These are phyloP conservation scores for Pseudohyphozyma bogoriensis DNA, from an alignment of 768 basidiomycete genomes.

Conservation along the genomic window DNA sequence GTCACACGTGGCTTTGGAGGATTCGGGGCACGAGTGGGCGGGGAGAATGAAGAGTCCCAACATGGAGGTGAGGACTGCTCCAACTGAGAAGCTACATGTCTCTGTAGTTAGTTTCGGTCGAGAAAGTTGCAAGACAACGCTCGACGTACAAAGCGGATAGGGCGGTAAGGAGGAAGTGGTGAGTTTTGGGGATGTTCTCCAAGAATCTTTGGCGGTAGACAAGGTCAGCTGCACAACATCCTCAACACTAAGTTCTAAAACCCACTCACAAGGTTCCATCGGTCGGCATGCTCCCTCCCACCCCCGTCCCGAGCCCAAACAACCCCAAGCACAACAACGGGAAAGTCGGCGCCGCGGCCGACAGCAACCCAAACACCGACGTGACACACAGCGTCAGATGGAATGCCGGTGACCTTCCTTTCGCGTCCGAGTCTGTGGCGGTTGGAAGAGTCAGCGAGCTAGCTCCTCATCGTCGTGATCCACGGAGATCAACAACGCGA, in stretches of 20 bases:
- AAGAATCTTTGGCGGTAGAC: constrained; percentile 42
- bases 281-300: constrained; percentile 83
- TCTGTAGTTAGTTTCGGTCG: not conserved
- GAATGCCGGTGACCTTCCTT: constrained; percentile 82
- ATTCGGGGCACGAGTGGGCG: constrained; percentile 40
- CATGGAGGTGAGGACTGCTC: constrained; percentile 73
- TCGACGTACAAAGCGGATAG: constrained; percentile 61
- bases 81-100: constrained; percentile 59
- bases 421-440: constrained; percentile 61
- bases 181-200: constrained; percentile 86
- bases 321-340: constrained; percentile 58
- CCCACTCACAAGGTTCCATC: constrained; percentile 58
- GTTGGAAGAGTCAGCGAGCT: not conserved
- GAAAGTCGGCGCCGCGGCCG: constrained; percentile 65
- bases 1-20: constrained; percentile 47
- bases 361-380: constrained; percentile 69
- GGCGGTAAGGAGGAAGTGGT: constrained; percentile 81
- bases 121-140: not conserved
- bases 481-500: constrained; percentile 31
- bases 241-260: not conserved
- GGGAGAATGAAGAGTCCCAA: constrained; percentile 74
- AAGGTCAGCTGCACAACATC: no score
- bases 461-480: not conserved
- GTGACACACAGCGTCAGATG: constrained; percentile 87
- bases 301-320: constrained; percentile 83